These are phyloP conservation scores for Tricholoma hemisulphureum DNA, from an alignment of 768 basidiomycete species.

Conservation along the genomic window DNA sequence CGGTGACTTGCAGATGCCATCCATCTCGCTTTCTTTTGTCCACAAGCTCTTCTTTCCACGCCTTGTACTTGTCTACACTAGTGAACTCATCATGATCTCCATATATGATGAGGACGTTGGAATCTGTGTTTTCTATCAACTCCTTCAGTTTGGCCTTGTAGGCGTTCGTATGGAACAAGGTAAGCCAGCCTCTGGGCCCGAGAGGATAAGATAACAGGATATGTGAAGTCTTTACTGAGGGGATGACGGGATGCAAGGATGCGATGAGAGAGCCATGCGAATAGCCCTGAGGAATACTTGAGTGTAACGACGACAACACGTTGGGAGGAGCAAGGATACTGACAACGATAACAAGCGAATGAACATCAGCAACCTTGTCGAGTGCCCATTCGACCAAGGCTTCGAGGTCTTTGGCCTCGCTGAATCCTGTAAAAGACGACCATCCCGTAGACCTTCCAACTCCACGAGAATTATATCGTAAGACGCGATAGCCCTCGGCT, in stretches of 20 bases:
- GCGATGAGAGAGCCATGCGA: constrained; percentile 77
- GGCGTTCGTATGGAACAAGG: constrained; percentile 57
- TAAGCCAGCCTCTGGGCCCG: constrained; percentile 63
- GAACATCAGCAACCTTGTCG: constrained; percentile 39
- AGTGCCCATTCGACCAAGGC: constrained; percentile 59
- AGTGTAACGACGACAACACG: constrained; percentile 4
- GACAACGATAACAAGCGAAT: constrained; percentile 60
- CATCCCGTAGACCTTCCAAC: constrained; percentile 74
- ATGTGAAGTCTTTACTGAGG: constrained; percentile 56
- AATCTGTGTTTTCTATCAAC: constrained; percentile 44
- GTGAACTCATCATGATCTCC: constrained; percentile 78
- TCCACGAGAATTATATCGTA: constrained; percentile 77
- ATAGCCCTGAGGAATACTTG: constrained; percentile 58
- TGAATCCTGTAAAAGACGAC: constrained; percentile 68
- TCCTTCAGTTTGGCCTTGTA: constrained; percentile 53
- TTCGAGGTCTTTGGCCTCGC: constrained; percentile 69
- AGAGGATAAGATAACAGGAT: constrained; percentile 78
- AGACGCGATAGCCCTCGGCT: constrained; percentile 49
- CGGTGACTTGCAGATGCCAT: constrained; percentile 29
- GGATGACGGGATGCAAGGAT: constrained; percentile 58
- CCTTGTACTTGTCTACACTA: constrained; percentile 46
- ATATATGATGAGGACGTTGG: constrained; percentile 60
- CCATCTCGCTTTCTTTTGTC: constrained; percentile 11
- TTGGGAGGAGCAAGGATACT: constrained; percentile 21
- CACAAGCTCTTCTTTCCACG: constrained; percentile 49